Conservation (phyloP, 176 grass and related monocot genomes). For the Bolboschoenus planiculmis region DNA sequence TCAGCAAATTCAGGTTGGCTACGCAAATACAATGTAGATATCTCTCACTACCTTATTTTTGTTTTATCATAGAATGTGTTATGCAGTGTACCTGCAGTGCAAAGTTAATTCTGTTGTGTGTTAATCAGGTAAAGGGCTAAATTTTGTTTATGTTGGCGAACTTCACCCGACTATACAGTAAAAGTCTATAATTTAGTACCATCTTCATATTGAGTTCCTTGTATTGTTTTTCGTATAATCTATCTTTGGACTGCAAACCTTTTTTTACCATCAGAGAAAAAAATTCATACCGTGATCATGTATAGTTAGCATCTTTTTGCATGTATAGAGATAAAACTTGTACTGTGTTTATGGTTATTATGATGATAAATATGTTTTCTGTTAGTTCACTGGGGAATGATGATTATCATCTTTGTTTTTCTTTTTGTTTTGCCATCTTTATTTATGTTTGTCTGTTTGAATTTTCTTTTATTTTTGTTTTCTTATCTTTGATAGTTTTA, state of each 20-base stretch:
- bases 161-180: not conserved
- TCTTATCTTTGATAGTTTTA: not conserved
- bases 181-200: not conserved
- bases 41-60: not conserved
- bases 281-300: not conserved
- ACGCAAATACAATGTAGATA: not conserved
- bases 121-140: not conserved
- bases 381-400: not conserved
- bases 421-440: not conserved
- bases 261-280: not conserved
- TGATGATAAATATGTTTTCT: not conserved
- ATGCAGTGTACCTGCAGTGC: not conserved
- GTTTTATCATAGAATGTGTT: not conserved
- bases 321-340: not conserved
- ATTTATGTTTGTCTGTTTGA: not conserved
- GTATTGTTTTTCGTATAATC: not conserved
- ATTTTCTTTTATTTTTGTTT: not conserved
- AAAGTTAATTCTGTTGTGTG: not conserved
- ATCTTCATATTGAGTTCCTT: not conserved
- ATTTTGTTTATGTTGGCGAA: not conserved
- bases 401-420: not conserved
- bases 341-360: not conserved
- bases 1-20: constrained; percentile 90
- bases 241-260: not conserved
- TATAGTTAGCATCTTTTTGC: not conserved